Base-by-base conservation (phyloP, 2,329 filamentous ascomycete genomes). In the Colletotrichum sp. region DNA sequence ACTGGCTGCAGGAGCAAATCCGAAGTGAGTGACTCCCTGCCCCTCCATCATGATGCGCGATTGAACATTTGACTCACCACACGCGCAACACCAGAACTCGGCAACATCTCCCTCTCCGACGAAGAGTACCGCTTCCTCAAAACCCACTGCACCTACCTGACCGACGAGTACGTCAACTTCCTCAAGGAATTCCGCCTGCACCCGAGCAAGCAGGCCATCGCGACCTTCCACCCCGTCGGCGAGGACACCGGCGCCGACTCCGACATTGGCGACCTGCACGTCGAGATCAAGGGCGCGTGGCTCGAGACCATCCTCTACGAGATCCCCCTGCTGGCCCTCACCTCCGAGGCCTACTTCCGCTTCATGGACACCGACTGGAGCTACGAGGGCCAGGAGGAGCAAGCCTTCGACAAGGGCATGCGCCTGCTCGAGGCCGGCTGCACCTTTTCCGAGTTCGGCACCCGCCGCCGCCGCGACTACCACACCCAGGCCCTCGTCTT, bases 231-330 rank as follows among this genome's bases (percentile, higher is more conserved):
- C 25, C 85, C 90, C 36, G 79, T 89, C 68, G 88, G 84, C 6
- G 82, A 86, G 43, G 88, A 94, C 79, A 93, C 91, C 0, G 92
- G 91, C 27, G 88, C 88, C 55, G 92, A 94, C 65, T 87, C 91
- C 4, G 92, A 93, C 74, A 80, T 93, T 58, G 97, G 97, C 58
- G 93, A 96, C 75, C 87, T 98, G 66, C 88, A 93, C 79, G 92
- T 98, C 78, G 87, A 92, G 55, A 93, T 97, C 77, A 92, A 93
- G 79, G 97, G 97, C 12, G 88, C 93, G 70, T 99, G 97, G 97
- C 91, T 95, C 10, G 96, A 98, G 79, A 98, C 97, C 0, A 99
- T 99, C 74, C 91, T 99, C 28, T 99, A 99, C 86, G 97, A 99
- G 86, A 98, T 99, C 74, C 97, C 97, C 0, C 90, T 99, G 27